phyloP scores from a whole-genome alignment of 2,329 filamentous ascomycete species.

The Botryotinia globosa region DNA sequence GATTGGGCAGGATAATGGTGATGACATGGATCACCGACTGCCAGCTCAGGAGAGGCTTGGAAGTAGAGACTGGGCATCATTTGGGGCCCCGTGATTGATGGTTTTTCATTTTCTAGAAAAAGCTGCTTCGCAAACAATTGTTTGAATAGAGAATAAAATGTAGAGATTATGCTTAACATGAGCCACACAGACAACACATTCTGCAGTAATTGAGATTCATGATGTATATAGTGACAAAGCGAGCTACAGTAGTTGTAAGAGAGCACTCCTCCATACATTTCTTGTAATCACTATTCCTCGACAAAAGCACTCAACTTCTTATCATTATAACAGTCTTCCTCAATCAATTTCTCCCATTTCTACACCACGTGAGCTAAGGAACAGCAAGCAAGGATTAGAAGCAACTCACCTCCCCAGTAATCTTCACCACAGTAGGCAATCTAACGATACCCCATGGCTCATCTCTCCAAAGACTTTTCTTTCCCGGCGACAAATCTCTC shows the following conservation, averaged over 20 bases:
- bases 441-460: conserved; percentile 8
- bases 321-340: conserved; percentile 14
- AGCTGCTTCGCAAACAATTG: not conserved
- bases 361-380: not conserved
- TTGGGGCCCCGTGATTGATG: not conserved
- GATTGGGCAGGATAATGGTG: not conserved
- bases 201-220: not conserved
- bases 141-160: not conserved
- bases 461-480: conserved; percentile 11
- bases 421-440: conserved; percentile 9
- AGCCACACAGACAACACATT: not conserved
- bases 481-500: not conserved
- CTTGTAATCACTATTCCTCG: not conserved
- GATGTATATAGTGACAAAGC: not conserved
- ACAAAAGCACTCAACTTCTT: conserved; percentile 14
- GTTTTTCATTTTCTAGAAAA: not conserved
- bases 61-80: not conserved
- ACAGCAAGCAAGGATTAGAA: not conserved
- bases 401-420: conserved; percentile 2
- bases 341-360: conserved; percentile 18
- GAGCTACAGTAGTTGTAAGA: not conserved
- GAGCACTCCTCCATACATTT: not conserved
- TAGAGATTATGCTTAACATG: not conserved
- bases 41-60: not conserved
- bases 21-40: not conserved